Conservation (phyloP, 192 early-diverging fungal species). For the Pecoramyces ruminantium region DNA sequence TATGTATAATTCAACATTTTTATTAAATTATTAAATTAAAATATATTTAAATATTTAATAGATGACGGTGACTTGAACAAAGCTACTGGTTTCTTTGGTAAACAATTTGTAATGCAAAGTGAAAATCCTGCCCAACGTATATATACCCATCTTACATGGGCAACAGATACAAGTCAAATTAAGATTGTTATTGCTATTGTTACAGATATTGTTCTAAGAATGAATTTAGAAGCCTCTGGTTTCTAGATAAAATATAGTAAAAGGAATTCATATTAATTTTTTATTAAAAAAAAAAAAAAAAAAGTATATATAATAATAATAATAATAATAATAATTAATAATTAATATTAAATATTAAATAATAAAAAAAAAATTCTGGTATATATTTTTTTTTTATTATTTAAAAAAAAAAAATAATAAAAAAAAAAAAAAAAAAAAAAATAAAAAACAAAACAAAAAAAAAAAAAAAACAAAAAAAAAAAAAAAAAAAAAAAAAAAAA, state of each 20-base stretch:
- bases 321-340: not conserved
- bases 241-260: not conserved
- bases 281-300: too few species aligned
- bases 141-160: slow-evolving; percentile 4
- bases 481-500: too few species aligned
- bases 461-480: too few species aligned
- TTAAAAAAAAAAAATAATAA: not conserved
- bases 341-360: too few species aligned
- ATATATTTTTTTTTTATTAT: too few species aligned
- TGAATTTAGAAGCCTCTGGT: not conserved
- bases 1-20: too few species aligned
- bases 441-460: not conserved
- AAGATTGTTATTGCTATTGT: slow-evolving; percentile 2
- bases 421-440: not conserved
- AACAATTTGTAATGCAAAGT: slow-evolving; percentile 1
- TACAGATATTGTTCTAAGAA: not conserved
- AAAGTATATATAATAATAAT: not conserved
- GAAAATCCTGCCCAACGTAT: slow-evolving; percentile 1
- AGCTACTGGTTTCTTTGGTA: not conserved
- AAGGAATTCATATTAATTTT: too few species aligned
- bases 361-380: too few species aligned
- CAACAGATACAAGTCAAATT: slow-evolving; percentile 4
- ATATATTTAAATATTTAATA: too few species aligned
- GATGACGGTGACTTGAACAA: not conserved
- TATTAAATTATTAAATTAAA: too few species aligned